Base-by-base conservation (phyloP, 129 eudicot genomes). In the Flaveria trinervia region DNA sequence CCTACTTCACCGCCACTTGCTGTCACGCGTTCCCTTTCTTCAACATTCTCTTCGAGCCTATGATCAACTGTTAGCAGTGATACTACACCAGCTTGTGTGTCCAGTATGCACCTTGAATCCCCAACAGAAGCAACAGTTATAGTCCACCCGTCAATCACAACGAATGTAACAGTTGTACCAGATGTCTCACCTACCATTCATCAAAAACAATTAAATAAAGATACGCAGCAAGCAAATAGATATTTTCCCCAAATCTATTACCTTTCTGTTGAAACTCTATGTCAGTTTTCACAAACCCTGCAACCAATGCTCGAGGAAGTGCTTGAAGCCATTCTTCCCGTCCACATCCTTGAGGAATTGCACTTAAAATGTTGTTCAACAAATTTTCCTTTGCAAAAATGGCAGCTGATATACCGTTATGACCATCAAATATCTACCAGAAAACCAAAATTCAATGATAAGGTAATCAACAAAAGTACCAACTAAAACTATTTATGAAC, bases 1-100 rank as follows among this genome's bases (percentile, higher is more conserved):
- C 96, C 97, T 20, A 95, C 99, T 88, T 91, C 99, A 80, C 97
- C 97, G 7, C 99, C 99, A 73, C 97, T 89, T 64, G 97, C 99
- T 60, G 97, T 95, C 26, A 95, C 97, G 55, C 99, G 97, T 50
- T 91, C 69, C 69, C 69, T 64, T 82, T 95, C 99, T 83, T 95
- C 97, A 23, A 78, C 85, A 72, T 95, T 95, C 76, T 95, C 99
- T 85, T 92, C 99, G 80, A 95, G 84, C 76, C 99, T 85, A 74
- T 92, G 97, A 78, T 95, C 99, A 81, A 95, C 99, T 4, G 99
- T 95, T 59, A 95, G 77, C 39, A 92, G 87, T 51, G 96, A 89
- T 49, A 95, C 97, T 18, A 89, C 94, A 73, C 99, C 99, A 5
- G 94, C 91, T 85, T 91, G 97, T 43, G 97, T 88, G 83, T 95